phyloP scores from a whole-genome alignment of 495 filamentous ascomycete genomes.

The Aspergillus kassunensis region DNA sequence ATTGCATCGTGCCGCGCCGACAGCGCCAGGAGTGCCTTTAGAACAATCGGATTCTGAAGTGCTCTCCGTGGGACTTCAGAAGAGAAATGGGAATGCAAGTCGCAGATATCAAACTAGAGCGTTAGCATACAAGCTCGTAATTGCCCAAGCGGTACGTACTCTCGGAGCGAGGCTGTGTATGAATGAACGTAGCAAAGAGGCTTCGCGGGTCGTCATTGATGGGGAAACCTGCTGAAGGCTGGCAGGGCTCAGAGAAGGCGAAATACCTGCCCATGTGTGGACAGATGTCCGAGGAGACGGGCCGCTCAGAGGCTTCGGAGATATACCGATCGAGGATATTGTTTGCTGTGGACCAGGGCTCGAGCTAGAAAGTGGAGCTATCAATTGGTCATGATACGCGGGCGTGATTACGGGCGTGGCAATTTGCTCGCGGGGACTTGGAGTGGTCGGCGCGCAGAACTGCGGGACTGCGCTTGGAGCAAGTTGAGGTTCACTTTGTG shows the following conservation, averaged over 20 bases:
- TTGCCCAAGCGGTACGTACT: constrained; percentile 19
- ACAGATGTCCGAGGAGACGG: constrained; percentile 14
- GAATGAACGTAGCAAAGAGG: constrained; percentile 31
- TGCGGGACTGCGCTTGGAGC: not conserved
- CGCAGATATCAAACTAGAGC: constrained; percentile 34
- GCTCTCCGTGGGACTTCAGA: constrained; percentile 32
- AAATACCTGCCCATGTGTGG: constrained; percentile 14
- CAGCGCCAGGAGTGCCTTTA: constrained; percentile 33
- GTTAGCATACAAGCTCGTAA: not conserved
- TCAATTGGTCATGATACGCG: not conserved
- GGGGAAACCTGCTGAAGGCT: constrained; percentile 7
- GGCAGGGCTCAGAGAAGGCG: constrained; percentile 10
- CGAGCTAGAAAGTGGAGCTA: not conserved
- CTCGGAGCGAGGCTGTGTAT: constrained; percentile 33
- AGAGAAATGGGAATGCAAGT: constrained; percentile 32
- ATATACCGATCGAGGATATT: constrained; percentile 11
- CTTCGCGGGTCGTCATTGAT: constrained; percentile 28
- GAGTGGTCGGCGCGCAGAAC: not conserved
- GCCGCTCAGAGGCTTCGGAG: constrained; percentile 2
- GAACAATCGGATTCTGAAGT: constrained; percentile 30
- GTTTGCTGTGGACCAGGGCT: constrained; percentile 1
- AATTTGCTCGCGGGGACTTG: not conserved
- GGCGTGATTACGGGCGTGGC: not conserved
- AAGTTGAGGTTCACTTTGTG: not conserved
- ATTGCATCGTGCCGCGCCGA: constrained; percentile 36